Evolutionary conservation across 2,329 filamentous ascomycete species (phyloP), one percentile per base, ranked within the genome.

Genomic region (Clonostachys rhizophaga): DNA sequence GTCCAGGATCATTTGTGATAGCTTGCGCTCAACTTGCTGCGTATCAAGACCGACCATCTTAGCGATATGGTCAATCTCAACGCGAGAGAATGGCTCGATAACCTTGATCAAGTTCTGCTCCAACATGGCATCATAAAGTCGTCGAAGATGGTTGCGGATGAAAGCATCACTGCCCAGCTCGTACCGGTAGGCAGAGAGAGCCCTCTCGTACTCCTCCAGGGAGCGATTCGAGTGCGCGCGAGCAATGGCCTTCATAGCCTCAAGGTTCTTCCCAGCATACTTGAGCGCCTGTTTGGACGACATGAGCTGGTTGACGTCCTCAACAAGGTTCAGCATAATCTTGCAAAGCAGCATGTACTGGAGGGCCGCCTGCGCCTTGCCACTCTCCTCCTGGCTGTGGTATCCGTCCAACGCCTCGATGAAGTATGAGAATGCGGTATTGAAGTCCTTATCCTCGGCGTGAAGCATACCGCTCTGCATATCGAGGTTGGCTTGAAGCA

Each of bases 311-410:
- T 92, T 95, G 66, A 99, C 92, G 67, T 99, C 95, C 74, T 97
- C 91, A 55, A 84, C 90, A 39, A 95, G 79, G 72, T 99, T 99
- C 58, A 99, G 80, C 95, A 99, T 99, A 68, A 99, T 94, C 77
- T 99, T 99, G 84, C 94, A 97, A 35, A 99, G 84, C 47, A 99
- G 82, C 94, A 99, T 99, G 78, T 99, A 99, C 75, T 99, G 94
- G 55, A 99, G 77, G 11, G 94, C 91, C 12, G 92, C 89, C n/a
- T 92, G 95, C n/a, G 95, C 94, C 70, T 91, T 91, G 54, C 79
- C 74, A 37, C 84, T 75, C 64, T 96, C 91, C 56, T 99, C 94
- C 67, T 95, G 91, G 42, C 86, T 86, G 71, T 94, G 90, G 70
- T 97, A 99, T 50, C 94, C 94, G 65, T 99, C 94, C 53, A 99